Evolutionary conservation across 83 land plant genomes (phyloP).

Genomic region (Picea abies): DNA sequence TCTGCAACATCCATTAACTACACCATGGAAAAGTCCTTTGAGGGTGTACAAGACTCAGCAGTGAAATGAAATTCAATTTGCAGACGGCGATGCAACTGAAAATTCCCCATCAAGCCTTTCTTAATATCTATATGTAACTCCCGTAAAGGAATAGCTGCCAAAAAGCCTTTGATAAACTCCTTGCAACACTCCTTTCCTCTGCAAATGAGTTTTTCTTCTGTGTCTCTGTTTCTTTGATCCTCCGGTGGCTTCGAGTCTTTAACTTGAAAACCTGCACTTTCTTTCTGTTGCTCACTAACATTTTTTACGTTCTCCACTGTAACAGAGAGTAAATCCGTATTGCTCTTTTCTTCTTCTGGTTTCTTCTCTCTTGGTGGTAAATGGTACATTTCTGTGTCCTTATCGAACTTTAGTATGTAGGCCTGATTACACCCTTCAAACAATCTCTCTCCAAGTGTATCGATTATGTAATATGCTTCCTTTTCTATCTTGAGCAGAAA

Average conservation of each 20-base stretch:
- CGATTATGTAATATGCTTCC: constrained; percentile 61
- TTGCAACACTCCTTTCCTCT: constrained; percentile 71
- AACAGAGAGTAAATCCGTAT: not conserved
- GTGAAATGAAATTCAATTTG: constrained; percentile 84
- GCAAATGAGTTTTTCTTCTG: constrained; percentile 24
- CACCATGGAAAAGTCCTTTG: constrained; percentile 20
- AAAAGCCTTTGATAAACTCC: constrained; percentile 81
- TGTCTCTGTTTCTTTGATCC: constrained; percentile 15
- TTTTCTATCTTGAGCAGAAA: constrained; percentile 74
- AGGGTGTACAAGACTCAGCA: constrained; percentile 9
- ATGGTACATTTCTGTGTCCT: constrained; percentile 33
- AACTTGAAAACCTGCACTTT: constrained; percentile 4
- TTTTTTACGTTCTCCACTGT: not conserved
- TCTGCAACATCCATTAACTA: not conserved
- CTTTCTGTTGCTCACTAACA: constrained; percentile 7
- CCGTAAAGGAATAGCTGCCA: constrained; percentile 77
- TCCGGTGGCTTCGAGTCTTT: not conserved
- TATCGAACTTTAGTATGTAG: constrained; percentile 76
- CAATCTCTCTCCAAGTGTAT: constrained; percentile 81
- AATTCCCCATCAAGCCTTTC: constrained; percentile 30
- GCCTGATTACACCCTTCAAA: constrained; percentile 85
- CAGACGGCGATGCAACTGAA: constrained; percentile 47
- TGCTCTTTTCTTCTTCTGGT: constrained; percentile 1
- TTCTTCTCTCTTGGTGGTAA: constrained; percentile 21
- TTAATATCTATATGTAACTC: constrained; percentile 64